These are phyloP conservation scores for Yarrowia divulgata DNA, from an alignment of 805 yeast genomes.

Conservation along the genomic window DNA sequence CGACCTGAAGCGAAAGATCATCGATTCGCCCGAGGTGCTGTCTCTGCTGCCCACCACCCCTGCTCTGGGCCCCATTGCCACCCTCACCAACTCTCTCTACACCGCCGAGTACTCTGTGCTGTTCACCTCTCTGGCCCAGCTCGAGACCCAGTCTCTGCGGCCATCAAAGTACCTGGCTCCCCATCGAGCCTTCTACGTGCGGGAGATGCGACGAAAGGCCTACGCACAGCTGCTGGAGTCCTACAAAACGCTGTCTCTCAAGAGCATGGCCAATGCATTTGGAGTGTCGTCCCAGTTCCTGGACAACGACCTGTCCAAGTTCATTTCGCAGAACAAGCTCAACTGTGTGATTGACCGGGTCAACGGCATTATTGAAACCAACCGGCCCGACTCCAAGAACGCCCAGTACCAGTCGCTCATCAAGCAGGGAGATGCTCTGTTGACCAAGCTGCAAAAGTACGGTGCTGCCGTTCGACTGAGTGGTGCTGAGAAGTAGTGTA, in stretches of 20 bases:
- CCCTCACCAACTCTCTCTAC: conserved; percentile 84
- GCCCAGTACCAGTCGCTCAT: conserved; percentile 88
- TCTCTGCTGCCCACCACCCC: conserved; percentile 76
- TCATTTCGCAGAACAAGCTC: conserved; percentile 90
- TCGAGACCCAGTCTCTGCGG: conserved; percentile 70
- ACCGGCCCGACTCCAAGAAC: conserved; percentile 95
- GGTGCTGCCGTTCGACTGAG: conserved; percentile 96
- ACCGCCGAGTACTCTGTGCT: conserved; percentile 84
- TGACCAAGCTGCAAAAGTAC: conserved; percentile 94
- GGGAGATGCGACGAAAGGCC: conserved; percentile 95
- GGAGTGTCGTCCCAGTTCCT: conserved; percentile 87
- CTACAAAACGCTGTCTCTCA: conserved; percentile 85
- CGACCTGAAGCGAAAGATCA: conserved; percentile 79
- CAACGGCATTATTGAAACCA: conserved; percentile 90
- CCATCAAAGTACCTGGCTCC: conserved; percentile 67
- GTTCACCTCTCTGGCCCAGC: conserved; percentile 76
- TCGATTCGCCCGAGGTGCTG: conserved; percentile 93
- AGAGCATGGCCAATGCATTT: conserved; percentile 93
- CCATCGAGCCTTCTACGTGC: conserved; percentile 82
- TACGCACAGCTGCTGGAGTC: conserved; percentile 93
- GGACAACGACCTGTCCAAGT: conserved; percentile 83
- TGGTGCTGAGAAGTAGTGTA: conserved; percentile 68
- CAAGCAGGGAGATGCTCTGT: conserved; percentile 88
- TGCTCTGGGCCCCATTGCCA: conserved; percentile 77
- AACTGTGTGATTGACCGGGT: conserved; percentile 96